Evolutionary conservation across 2,329 filamentous ascomycete genomes (phyloP).

Genomic region (Fusarium sulawesiense): DNA sequence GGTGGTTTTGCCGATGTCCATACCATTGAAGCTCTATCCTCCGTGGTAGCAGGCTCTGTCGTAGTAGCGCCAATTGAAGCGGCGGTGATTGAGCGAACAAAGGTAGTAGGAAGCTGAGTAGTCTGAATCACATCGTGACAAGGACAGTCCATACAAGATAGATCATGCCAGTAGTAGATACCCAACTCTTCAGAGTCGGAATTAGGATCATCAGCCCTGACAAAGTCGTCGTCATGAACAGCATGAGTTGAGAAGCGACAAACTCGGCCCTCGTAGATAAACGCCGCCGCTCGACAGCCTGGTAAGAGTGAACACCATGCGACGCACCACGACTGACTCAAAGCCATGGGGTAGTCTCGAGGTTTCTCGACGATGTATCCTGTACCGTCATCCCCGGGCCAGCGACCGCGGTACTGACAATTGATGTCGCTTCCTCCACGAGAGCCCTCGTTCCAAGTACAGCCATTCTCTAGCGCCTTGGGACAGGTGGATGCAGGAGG

Average conservation of each 20-base stretch:
- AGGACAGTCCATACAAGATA: constrained; percentile 11
- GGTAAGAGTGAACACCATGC: constrained; percentile 9
- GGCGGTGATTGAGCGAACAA: background rate
- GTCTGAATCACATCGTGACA: background rate
- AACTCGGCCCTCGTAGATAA: background rate
- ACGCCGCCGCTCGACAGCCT: constrained; percentile 1
- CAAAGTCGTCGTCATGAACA: constrained; percentile 5
- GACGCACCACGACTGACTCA: constrained; percentile 16
- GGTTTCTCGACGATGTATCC: constrained; percentile 10
- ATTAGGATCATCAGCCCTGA: constrained; percentile 10
- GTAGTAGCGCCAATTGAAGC: background rate
- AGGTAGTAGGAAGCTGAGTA: background rate
- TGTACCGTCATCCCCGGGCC: constrained; percentile 1
- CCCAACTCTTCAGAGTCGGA: background rate
- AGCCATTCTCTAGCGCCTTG: background rate
- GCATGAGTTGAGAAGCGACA: constrained; percentile 11
- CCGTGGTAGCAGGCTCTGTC: background rate
- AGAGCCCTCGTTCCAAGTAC: background rate
- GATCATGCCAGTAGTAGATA: constrained; percentile 13
- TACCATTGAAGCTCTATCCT: background rate
- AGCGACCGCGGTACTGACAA: constrained; percentile 9
- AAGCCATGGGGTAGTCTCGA: constrained; percentile 2
- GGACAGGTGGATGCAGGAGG: constrained; percentile 15
- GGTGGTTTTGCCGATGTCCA: background rate
- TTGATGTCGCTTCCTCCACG: background rate